Evolutionary conservation across 139 green algal species (phyloP).

Genomic region (Chlamydomonas schloesseri): DNA sequence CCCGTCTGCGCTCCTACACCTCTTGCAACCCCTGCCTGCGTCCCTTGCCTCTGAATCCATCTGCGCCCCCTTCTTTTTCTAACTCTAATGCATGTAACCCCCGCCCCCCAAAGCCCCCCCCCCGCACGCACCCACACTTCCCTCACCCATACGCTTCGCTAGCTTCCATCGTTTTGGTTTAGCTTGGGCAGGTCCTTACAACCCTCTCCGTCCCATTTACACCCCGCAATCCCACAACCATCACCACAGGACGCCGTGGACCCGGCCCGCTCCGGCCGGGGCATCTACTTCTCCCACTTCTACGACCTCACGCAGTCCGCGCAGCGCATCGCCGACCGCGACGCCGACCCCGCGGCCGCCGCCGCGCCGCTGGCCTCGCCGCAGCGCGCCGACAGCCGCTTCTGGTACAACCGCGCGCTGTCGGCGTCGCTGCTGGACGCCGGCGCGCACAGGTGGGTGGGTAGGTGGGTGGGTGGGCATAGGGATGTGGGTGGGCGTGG

Average conservation of each 20-base stretch:
- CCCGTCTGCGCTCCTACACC: too few species aligned
- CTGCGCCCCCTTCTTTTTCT: too few species aligned
- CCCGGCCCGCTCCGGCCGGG: slow-evolving; percentile 65
- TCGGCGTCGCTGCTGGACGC: slow-evolving; percentile 70
- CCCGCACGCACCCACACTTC: too few species aligned
- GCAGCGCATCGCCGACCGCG: slow-evolving; percentile 61
- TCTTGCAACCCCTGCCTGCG: too few species aligned
- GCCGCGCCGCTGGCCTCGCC: slow-evolving; percentile 29
- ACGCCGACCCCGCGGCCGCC: slow-evolving; percentile 5
- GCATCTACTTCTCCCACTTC: slow-evolving; percentile 83
- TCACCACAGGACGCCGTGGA: slow-evolving; percentile 62
- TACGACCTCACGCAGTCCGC: slow-evolving; percentile 81
- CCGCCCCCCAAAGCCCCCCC: not conserved
- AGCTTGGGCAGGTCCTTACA: too few species aligned
- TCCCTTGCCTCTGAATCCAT: too few species aligned
- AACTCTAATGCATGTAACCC: too few species aligned
- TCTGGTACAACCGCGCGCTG: slow-evolving; percentile 85
- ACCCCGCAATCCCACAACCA: not conserved
- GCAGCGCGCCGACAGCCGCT: slow-evolving; percentile 66
- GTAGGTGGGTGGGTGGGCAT: too few species aligned
- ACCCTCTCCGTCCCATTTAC: too few species aligned
- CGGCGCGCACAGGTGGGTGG: slow-evolving; percentile 35
- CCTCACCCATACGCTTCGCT: too few species aligned
- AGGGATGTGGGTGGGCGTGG: slow-evolving; percentile 38
- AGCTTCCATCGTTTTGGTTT: too few species aligned